A percentile compares a stretch with the other conserved stretches of the same genome.
These are phyloP conservation scores for Apiotrichum sp. DNA, from an alignment of 1,284 basidiomycete species.

Conservation along the genomic window DNA sequence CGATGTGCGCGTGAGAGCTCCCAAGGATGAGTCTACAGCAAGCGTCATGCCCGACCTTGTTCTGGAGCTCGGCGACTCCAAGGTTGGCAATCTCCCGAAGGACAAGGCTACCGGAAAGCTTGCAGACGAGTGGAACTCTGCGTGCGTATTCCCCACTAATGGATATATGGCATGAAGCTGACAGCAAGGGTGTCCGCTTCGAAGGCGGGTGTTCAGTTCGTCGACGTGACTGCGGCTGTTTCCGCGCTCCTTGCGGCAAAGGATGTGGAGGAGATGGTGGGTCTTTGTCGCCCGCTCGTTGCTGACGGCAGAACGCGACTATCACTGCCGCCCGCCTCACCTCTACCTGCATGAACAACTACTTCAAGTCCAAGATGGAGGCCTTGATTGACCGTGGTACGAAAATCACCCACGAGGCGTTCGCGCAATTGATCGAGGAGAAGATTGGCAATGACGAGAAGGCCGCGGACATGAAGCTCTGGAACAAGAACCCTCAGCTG, in stretches of 20 bases:
- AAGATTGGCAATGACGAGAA: slow-evolving; percentile 81
- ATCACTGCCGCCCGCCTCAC: slow-evolving; percentile 71
- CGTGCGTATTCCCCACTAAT: slow-evolving; percentile 25
- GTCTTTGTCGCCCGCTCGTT: slow-evolving; percentile 32
- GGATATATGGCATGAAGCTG: too few relatives aligned
- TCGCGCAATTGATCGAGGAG: slow-evolving; percentile 62
- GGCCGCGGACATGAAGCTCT: slow-evolving; percentile 80
- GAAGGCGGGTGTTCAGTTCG: slow-evolving; percentile 55
- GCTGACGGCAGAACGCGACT: slow-evolving; percentile 61
- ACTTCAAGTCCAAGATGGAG: slow-evolving; percentile 83
- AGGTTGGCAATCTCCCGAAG: slow-evolving; percentile 44
- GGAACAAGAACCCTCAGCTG: slow-evolving; percentile 68
- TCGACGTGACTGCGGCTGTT: slow-evolving; percentile 71
- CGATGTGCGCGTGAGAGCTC: slow-evolving; percentile 32
- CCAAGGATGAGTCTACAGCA: slow-evolving; percentile 38
- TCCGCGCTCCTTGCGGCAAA: slow-evolving; percentile 78
- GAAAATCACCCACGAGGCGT: slow-evolving; percentile 79
- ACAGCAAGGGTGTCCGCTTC: slow-evolving; percentile 19
- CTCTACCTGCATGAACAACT: slow-evolving; percentile 75
- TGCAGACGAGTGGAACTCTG: slow-evolving; percentile 51
- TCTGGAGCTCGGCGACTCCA: slow-evolving; percentile 28
- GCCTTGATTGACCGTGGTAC: slow-evolving; percentile 85
- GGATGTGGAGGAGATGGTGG: slow-evolving; percentile 81
- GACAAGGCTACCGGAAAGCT: slow-evolving; percentile 45
- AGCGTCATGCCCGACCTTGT: slow-evolving; percentile 33